These are phyloP conservation scores for Scutellaria baicalensis DNA, from an alignment of 257 asterid species.

Conservation along the genomic window DNA sequence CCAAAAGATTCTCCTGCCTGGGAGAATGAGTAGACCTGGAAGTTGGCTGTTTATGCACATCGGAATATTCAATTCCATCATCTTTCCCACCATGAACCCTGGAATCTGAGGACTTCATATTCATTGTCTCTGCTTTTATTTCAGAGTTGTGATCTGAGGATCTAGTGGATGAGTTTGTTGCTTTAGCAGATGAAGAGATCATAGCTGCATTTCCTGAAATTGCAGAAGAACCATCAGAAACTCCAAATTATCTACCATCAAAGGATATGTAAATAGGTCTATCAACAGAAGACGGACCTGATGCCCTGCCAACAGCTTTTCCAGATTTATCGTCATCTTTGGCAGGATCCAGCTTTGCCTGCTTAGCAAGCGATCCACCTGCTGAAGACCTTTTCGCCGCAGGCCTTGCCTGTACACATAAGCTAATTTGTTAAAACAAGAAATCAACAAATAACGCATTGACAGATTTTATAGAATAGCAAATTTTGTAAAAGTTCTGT, in stretches of 20 bases:
- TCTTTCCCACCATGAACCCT: slow-evolving; percentile 55
- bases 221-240: slow-evolving; percentile 34
- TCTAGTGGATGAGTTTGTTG: slow-evolving; percentile 38
- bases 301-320: slow-evolving; percentile 46
- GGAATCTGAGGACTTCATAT: slow-evolving; percentile 45
- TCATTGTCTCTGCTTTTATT: slow-evolving; percentile 39
- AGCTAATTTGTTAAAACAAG: background rate
- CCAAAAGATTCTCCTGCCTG: slow-evolving; percentile 46
- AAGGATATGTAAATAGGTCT: slow-evolving; percentile 17
- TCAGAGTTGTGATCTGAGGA: slow-evolving; percentile 47
- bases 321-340: slow-evolving; percentile 73
- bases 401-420: slow-evolving; percentile 50
- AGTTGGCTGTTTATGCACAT: slow-evolving; percentile 43
- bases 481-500: background rate
- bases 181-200: slow-evolving; percentile 40
- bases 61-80: slow-evolving; percentile 53
- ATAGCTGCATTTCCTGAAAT: slow-evolving; percentile 48
- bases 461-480: background rate
- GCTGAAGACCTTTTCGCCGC: slow-evolving; percentile 53
- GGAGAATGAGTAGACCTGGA: slow-evolving; percentile 76
- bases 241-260: slow-evolving; percentile 28
- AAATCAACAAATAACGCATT: slow-evolving; percentile 1
- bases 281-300: slow-evolving; percentile 39
- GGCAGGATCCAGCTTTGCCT: slow-evolving; percentile 54
- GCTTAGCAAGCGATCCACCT: slow-evolving; percentile 63